These are phyloP conservation scores for Arctium minus DNA, from an alignment of 129 eudicot genomes.

Conservation along the genomic window DNA sequence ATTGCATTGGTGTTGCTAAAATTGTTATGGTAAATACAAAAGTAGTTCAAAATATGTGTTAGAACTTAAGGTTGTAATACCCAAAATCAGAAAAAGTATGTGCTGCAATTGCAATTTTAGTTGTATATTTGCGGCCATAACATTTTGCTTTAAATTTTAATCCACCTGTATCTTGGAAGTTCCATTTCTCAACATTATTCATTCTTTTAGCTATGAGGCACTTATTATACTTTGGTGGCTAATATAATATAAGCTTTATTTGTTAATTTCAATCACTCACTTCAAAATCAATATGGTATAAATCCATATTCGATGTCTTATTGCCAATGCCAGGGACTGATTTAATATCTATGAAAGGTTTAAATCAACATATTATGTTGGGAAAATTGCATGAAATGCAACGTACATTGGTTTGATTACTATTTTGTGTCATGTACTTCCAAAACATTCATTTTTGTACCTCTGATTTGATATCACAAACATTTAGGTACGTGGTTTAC, in stretches of 20 bases:
- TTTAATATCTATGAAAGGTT: not conserved
- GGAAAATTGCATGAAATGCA: not conserved
- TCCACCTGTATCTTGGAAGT: not conserved
- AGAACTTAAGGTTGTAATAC: not conserved
- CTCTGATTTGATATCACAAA: too few relatives aligned
- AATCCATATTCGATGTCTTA: not conserved
- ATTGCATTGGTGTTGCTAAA: not conserved
- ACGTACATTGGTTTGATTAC: not conserved
- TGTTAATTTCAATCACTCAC: not conserved
- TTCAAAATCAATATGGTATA: not conserved
- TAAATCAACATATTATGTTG: slow-evolving; percentile 6
- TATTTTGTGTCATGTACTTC: not conserved
- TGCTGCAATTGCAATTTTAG: not conserved
- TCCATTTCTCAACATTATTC: not conserved
- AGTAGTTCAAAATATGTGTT: not conserved
- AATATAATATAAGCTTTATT: not conserved
- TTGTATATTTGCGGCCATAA: not conserved
- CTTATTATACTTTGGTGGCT: not conserved
- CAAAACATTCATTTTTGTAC: not conserved
- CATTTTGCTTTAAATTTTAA: not conserved
- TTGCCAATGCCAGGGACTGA: too few relatives aligned
- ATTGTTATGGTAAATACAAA: not conserved
- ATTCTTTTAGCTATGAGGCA: not conserved
- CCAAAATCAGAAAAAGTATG: not conserved
- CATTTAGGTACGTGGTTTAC: not conserved